These are phyloP conservation scores for Paecilomyces variotii DNA, from an alignment of 2,329 filamentous ascomycete genomes.

Conservation along the genomic window DNA sequence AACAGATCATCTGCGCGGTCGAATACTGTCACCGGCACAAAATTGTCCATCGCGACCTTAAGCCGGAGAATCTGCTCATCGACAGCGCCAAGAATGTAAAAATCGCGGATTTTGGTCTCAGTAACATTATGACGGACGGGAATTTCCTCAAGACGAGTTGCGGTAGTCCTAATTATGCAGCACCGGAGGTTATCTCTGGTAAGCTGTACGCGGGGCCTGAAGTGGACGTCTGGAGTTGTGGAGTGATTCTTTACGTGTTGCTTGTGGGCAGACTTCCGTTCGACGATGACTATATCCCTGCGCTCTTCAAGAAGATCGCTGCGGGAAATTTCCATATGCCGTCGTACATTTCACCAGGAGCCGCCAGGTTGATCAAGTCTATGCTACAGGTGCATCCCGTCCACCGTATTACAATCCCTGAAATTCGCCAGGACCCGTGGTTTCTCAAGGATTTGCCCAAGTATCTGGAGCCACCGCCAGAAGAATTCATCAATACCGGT, in stretches of 20 bases:
- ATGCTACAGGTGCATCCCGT: constrained; percentile 96
- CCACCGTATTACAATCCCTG: constrained; percentile 84
- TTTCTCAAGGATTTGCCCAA: constrained; percentile 78
- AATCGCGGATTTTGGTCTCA: constrained; percentile 96
- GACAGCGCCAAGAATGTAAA: constrained; percentile 97
- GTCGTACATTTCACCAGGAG: constrained; percentile 79
- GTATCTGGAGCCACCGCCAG: constrained; percentile 78
- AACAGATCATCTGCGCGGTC: constrained; percentile 97
- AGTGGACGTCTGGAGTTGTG: constrained; percentile 77
- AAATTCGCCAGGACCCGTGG: constrained; percentile 91
- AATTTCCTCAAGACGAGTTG: constrained; percentile 99
- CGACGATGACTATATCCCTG: constrained; percentile 97
- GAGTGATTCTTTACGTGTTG: constrained; percentile 58
- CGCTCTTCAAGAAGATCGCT: constrained; percentile 94
- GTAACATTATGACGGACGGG: constrained; percentile 99
- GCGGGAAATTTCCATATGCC: constrained; percentile 90
- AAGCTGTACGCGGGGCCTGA: constrained; percentile 96
- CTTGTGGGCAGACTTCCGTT: constrained; percentile 72
- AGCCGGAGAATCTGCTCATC: constrained; percentile 91
- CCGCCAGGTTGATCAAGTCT: constrained; percentile 65
- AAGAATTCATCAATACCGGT: constrained; percentile 91
- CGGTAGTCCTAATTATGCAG: constrained; percentile 95
- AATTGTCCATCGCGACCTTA: constrained; percentile 95
- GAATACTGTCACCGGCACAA: constrained; percentile 99
- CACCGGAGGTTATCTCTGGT: constrained; percentile 93